These are phyloP conservation scores for Arxiozyma bovina DNA, from an alignment of 1,139 yeast genomes.

Conservation along the genomic window DNA sequence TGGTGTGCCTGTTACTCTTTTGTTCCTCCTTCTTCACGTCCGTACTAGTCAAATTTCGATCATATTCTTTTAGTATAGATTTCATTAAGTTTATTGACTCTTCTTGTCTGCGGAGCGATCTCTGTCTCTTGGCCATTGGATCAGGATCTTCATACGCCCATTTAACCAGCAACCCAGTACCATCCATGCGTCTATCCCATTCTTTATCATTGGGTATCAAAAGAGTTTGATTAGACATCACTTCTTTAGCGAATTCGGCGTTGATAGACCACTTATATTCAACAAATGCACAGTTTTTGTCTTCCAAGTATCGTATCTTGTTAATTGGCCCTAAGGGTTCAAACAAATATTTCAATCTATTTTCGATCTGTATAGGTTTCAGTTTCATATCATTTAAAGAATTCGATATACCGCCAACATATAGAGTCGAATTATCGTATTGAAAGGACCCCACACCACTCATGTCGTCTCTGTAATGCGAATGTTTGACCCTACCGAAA, in stretches of 20 bases:
- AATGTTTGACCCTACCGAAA: slow-evolving; percentile 83
- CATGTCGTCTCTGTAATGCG: slow-evolving; percentile 86
- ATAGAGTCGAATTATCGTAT: slow-evolving; percentile 60
- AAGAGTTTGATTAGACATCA: slow-evolving; percentile 75
- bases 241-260: slow-evolving; percentile 93
- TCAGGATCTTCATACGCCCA: slow-evolving; percentile 93
- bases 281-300: slow-evolving; percentile 70
- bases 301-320: slow-evolving; percentile 50
- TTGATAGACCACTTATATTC: slow-evolving; percentile 57
- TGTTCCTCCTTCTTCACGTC: neutral
- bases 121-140: slow-evolving; percentile 53
- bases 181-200: slow-evolving; percentile 23
- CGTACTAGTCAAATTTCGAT: too few relatives aligned
- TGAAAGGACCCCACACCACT: slow-evolving; percentile 86
- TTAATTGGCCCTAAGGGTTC: slow-evolving; percentile 74
- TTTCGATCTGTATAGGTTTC: slow-evolving; percentile 24
- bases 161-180: slow-evolving; percentile 54
- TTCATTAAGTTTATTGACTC: slow-evolving; percentile 21
- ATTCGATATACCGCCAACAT: slow-evolving; percentile 57
- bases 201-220: slow-evolving; percentile 39
- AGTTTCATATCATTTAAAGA: slow-evolving; percentile 21
- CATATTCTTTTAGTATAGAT: slow-evolving; percentile 12
- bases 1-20: neutral
- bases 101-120: slow-evolving; percentile 31
- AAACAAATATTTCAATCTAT: slow-evolving; percentile 42